Percentiles rank a stretch among this genome's conserved stretches.
phyloP scores from a whole-genome alignment of 768 basidiomycete species.

The Suillus luteus region DNA sequence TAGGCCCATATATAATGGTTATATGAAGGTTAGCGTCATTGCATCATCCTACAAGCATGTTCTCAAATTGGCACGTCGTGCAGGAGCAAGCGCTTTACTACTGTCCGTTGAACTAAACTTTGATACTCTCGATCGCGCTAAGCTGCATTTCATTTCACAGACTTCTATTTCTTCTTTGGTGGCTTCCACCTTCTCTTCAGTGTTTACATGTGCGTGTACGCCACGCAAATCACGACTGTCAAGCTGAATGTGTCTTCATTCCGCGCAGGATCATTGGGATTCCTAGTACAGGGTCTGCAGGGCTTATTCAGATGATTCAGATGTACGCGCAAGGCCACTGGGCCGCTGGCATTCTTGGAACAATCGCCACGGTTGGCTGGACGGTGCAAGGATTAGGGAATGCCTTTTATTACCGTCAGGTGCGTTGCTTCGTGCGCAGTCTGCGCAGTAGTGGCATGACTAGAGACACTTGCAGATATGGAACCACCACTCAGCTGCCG shows the following conservation, averaged over 20 bases:
- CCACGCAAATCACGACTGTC: conserved; percentile 17
- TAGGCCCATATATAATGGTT: conserved; percentile 96
- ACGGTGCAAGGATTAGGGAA: conserved; percentile 80
- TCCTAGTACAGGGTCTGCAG: conserved; percentile 93
- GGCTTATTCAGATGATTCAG: conserved; percentile 89
- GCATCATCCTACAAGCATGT: conserved; percentile 26
- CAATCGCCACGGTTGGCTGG: conserved; percentile 87
- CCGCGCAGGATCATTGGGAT: conserved; percentile 84
- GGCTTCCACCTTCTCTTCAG: conserved; percentile 95
- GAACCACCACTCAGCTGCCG: conserved; percentile 76
- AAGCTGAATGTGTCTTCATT: conserved; percentile 27
- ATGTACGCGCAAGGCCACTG: conserved; percentile 72
- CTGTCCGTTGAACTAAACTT: conserved; percentile 55
- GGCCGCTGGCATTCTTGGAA: conserved; percentile 79
- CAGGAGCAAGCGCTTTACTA: conserved; percentile 94
- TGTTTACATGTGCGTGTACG: conserved; percentile 74
- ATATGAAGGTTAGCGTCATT: conserved; percentile 76
- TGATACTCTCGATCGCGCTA: conserved; percentile 22
- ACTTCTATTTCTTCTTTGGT: conserved; percentile 95
- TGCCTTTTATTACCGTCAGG: conserved; percentile 79
- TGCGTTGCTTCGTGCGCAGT: conserved; percentile 33
- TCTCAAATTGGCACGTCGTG: conserved; percentile 22
- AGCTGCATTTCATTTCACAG: conserved; percentile 42
- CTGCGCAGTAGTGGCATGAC: conserved; percentile 17
- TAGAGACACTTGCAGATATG: conserved; percentile 56